Base-by-base conservation (phyloP, 345 rosid species). In the Linum trigynum region DNA sequence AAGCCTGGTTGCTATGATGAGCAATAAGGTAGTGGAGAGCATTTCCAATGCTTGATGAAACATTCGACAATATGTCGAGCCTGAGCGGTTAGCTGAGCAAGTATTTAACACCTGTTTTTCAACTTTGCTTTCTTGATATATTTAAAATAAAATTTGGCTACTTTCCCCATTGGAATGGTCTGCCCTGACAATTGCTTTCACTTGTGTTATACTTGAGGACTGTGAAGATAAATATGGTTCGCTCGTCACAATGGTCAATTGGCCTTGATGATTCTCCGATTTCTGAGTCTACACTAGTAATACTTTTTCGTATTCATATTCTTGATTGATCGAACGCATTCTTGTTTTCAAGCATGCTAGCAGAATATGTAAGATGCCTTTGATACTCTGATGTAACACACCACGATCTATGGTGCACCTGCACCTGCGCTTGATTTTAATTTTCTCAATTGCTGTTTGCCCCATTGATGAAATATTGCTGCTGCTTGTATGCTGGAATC, bases 81-180 rank as follows among this genome's bases (percentile, higher is more conserved):
- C 79, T 82, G 82, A 78, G 85, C 84, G 73, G 86, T 86, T 82
- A 82, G 72, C 85, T 80, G 84, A 82, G 84, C 90, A 84, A 72
- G 32, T 83, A 36, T 67, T 50, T 40, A 23, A 15, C 53, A 15
- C 0, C 6, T 41, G 45, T 41, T 23, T 23, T 23, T 23, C 32
- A 23, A 23, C 32, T 23, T 23, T 23, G 32, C 32, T 23, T 23
- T 23, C 32, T 23, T 23, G 32, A 23, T 23, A 23, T 17, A 16
- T 39, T 57, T 57, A 36, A 65, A 38, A 5, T 65, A 11, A 48
- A 40, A 7, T 16, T 76, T 23, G 11, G 16, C 1, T 10, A 39
- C n/a, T 42, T 57, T n/a, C 50, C 16, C 67, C n/a, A n/a, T 42
- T 1, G 23, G 23, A 8, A 23, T 23, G 7, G 17, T 40, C 5